Percentiles rank a stretch among this genome's conserved stretches.
Conservation (phyloP, 2,329 filamentous ascomycete species). For the Aspergillus sp. region DNA sequence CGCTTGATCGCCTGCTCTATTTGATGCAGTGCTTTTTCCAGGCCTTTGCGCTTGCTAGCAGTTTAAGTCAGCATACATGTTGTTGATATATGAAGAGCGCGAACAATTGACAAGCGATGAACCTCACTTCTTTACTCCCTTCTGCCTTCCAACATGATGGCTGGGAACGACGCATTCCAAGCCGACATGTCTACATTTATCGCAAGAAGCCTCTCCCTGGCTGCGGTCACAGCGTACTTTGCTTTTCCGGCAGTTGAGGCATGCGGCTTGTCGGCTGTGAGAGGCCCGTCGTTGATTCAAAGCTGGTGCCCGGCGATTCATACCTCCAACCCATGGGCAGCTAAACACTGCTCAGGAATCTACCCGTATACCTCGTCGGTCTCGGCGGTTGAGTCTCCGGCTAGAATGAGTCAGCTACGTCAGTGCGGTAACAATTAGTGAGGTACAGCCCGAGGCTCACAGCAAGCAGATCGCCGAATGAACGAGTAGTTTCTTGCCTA, state of each 20-base stretch:
- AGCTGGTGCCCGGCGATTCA: slow-evolving; percentile 9
- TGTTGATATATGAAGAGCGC: not conserved
- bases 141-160: slow-evolving; percentile 72
- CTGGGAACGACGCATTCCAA: slow-evolving; percentile 66
- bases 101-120: slow-evolving; percentile 1
- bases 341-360: no score
- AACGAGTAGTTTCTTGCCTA: no score
- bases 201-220: slow-evolving; percentile 54
- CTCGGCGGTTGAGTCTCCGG: not conserved
- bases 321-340: not conserved
- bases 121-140: slow-evolving; percentile 71
- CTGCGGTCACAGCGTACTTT: slow-evolving; percentile 67
- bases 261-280: slow-evolving; percentile 49
- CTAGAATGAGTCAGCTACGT: not conserved
- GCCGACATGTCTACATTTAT: slow-evolving; percentile 59
- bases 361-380: no score
- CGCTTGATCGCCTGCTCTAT: slow-evolving; percentile 68
- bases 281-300: slow-evolving; percentile 10
- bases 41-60: slow-evolving; percentile 68
- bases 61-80: slow-evolving; percentile 9
- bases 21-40: slow-evolving; percentile 72
- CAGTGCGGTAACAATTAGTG: not conserved
- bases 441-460: no score
- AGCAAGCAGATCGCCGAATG: no score
- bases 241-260: slow-evolving; percentile 64